These are phyloP conservation scores for Carex parvula DNA, from an alignment of 176 grass and related monocot species.

Conservation along the genomic window DNA sequence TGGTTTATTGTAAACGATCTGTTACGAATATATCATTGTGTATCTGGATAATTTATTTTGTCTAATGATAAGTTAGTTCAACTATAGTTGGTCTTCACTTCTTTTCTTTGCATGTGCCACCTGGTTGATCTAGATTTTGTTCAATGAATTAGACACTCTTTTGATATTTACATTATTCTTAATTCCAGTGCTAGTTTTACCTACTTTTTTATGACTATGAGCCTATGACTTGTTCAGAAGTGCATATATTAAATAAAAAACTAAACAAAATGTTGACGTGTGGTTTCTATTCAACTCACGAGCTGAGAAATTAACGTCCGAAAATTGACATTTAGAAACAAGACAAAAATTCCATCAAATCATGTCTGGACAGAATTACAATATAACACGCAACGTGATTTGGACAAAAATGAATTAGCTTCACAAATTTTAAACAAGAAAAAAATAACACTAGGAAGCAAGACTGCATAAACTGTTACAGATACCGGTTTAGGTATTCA, in stretches of 20 bases:
- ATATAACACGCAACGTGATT: neutral
- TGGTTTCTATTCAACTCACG: neutral
- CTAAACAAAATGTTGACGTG: neutral
- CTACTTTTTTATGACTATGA: neutral
- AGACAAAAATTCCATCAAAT: neutral
- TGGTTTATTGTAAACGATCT: constrained; percentile 15
- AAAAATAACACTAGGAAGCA: neutral
- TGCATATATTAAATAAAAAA: neutral
- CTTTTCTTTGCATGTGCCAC: neutral
- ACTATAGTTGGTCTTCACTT: neutral
- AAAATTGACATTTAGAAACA: neutral
- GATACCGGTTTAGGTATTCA: constrained; percentile 35
- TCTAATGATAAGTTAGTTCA: neutral
- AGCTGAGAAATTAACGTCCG: neutral
- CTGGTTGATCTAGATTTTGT: neutral
- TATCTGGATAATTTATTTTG: constrained; percentile 8
- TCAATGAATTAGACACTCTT: neutral
- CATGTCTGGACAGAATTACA: neutral
- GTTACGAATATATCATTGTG: neutral
- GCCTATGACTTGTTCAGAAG: neutral
- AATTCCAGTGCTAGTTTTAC: neutral
- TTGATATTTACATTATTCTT: neutral
- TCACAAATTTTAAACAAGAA: neutral
- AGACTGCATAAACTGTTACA: neutral
- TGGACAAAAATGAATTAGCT: neutral